Percentiles rank a stretch among this genome's conserved stretches.
Evolutionary conservation across 441 rosid genomes (phyloP).

Genomic region (Flueggea neowawraea): DNA sequence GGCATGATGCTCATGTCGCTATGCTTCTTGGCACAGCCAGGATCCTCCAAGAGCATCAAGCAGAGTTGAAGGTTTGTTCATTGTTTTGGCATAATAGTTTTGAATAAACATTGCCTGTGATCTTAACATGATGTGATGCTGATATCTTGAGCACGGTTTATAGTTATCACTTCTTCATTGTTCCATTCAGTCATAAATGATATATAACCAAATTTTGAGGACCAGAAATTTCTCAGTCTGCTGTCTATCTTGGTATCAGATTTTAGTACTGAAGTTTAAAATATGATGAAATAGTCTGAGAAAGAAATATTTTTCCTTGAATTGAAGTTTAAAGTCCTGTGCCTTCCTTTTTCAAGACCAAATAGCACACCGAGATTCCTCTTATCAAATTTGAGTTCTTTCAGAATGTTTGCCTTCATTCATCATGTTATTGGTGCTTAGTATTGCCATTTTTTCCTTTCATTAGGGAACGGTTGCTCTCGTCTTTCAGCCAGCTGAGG

Average conservation of each 20-base stretch:
- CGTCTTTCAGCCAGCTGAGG: conserved; percentile 97
- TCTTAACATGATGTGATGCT: not conserved
- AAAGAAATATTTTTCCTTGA: too few species aligned
- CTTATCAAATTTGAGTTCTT: not conserved
- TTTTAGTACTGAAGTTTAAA: too few species aligned
- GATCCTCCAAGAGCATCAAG: conserved; percentile 59
- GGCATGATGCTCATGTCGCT: conserved; percentile 89
- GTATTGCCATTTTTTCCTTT: conserved; percentile 9
- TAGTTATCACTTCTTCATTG: too few species aligned
- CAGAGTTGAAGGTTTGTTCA: conserved; percentile 56
- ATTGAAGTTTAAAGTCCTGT: too few species aligned
- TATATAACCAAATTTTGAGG: too few species aligned
- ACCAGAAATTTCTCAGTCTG: too few species aligned
- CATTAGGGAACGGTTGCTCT: conserved; percentile 84
- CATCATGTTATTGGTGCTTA: not conserved
- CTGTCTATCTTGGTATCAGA: too few species aligned
- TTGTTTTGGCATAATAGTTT: conserved; percentile 6
- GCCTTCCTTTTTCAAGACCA: too few species aligned
- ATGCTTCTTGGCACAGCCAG: conserved; percentile 95
- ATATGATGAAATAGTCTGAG: too few species aligned
- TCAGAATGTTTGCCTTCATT: not conserved
- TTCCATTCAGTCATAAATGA: too few species aligned
- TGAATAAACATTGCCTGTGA: not conserved
- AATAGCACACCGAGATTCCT: not conserved
- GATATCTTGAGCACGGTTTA: too few species aligned